phyloP scores from a whole-genome alignment of 495 filamentous ascomycete genomes.

The Melanomma pulvis-pyrius region DNA sequence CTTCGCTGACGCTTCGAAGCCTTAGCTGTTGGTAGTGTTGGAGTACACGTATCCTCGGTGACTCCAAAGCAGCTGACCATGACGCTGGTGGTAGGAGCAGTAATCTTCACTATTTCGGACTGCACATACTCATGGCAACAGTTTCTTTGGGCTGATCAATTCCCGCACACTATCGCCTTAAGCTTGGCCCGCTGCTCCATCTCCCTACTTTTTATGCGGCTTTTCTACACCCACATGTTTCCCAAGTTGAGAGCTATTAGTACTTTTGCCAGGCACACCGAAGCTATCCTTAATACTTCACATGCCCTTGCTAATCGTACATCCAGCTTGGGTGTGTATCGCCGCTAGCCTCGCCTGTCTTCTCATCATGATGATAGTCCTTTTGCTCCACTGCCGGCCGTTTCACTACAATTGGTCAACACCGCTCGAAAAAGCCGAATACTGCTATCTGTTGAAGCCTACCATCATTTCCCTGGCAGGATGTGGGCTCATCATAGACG shows the following conservation, averaged over 20 bases:
- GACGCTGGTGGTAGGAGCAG: conserved; percentile 15
- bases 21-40: neutral
- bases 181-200: conserved; percentile 24
- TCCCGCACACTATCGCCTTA: conserved; percentile 20
- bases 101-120: neutral
- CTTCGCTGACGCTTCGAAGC: conserved; percentile 20
- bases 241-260: conserved; percentile 17
- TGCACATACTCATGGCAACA: neutral
- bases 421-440: conserved; percentile 7
- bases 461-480: neutral
- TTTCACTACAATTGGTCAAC: conserved; percentile 19
- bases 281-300: neutral
- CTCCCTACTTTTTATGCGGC: conserved; percentile 21
- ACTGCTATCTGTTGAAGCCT: conserved; percentile 19
- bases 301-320: conserved; percentile 4
- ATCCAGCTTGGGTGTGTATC: conserved; percentile 8
- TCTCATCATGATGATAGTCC: neutral
- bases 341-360: conserved; percentile 12
- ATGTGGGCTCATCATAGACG: conserved; percentile 15
- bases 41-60: neutral
- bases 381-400: conserved; percentile 14
- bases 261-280: conserved; percentile 3
- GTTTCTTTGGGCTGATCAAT: conserved; percentile 17
- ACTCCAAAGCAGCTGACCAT: neutral
- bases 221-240: conserved; percentile 22